These are phyloP conservation scores for Lodderomyces orthopsilosis DNA, from an alignment of 1,139 yeast genomes.

Conservation along the genomic window DNA sequence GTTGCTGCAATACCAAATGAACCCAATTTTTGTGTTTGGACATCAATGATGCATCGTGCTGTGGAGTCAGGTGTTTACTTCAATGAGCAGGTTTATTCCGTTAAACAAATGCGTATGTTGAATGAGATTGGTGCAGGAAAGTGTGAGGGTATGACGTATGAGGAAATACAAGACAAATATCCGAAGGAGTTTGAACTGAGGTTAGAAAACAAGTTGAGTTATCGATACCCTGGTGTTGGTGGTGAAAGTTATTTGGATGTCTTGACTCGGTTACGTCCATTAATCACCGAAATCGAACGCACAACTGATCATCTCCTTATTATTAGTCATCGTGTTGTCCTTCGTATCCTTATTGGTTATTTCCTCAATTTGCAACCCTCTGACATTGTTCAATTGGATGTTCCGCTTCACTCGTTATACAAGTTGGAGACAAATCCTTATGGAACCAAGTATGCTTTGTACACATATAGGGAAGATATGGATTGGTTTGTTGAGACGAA, in stretches of 20 bases:
- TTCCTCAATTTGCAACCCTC: conserved; percentile 82
- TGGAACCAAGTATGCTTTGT: conserved; percentile 90
- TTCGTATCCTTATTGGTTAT: conserved; percentile 82
- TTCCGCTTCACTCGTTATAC: conserved; percentile 87
- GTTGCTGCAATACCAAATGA: conserved; percentile 44
- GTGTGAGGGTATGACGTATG: conserved; percentile 88
- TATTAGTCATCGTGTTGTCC: conserved; percentile 87
- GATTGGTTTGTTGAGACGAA: conserved; percentile 80
- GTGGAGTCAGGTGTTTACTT: conserved; percentile 76
- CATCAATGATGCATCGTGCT: conserved; percentile 79
- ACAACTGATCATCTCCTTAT: conserved; percentile 83
- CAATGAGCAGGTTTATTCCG: conserved; percentile 68
- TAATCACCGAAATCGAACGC: conserved; percentile 89
- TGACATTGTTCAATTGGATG: conserved; percentile 84
- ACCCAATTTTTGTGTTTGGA: conserved; percentile 87
- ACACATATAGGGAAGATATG: conserved; percentile 73
- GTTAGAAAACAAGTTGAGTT: conserved; percentile 69
- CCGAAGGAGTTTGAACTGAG: conserved; percentile 83
- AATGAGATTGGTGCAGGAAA: conserved; percentile 93
- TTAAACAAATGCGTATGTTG: conserved; percentile 89
- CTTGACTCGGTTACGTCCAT: conserved; percentile 81
- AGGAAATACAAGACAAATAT: conserved; percentile 65
- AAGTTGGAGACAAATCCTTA: conserved; percentile 90
- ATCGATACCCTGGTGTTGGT: conserved; percentile 95
- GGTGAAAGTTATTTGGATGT: conserved; percentile 96